Conservation (phyloP, 2,329 filamentous ascomycete species). For the Curvularia lunata region DNA sequence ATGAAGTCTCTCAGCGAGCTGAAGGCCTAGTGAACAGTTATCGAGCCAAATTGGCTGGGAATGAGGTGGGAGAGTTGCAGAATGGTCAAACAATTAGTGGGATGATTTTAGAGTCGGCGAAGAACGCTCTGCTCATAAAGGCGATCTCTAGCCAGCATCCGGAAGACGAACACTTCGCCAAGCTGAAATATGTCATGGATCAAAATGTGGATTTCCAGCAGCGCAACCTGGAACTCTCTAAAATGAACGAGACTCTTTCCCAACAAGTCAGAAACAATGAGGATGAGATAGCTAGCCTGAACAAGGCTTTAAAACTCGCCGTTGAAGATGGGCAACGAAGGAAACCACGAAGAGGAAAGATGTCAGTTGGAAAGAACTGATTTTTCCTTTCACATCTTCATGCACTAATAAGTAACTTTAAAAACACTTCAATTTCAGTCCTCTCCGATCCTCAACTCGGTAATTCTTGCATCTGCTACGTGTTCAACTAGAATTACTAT, state of each 20-base stretch:
- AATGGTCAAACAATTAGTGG: slow-evolving; percentile 20
- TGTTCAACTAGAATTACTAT: slow-evolving; percentile 13
- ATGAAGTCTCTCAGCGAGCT: slow-evolving; percentile 12
- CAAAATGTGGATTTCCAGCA: slow-evolving; percentile 18
- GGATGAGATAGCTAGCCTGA: slow-evolving; percentile 12
- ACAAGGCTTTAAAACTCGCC: slow-evolving; percentile 15
- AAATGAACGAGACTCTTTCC: slow-evolving; percentile 4
- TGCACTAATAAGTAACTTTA: background rate
- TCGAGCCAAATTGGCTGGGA: background rate
- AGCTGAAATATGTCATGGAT: slow-evolving; percentile 12
- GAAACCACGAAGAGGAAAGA: slow-evolving; percentile 11
- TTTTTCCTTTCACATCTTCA: background rate
- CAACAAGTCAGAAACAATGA: slow-evolving; percentile 8
- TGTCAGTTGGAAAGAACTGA: slow-evolving; percentile 3
- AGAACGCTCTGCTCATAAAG: slow-evolving; percentile 15
- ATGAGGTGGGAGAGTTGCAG: background rate
- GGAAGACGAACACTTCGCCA: slow-evolving; percentile 2
- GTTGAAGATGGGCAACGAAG: slow-evolving; percentile 9
- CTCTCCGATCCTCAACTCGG: slow-evolving; percentile 5
- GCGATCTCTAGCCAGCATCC: slow-evolving; percentile 6
- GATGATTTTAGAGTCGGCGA: slow-evolving; percentile 22
- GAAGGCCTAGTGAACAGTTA: slow-evolving; percentile 12
- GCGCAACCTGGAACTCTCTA: background rate
- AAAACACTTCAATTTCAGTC: background rate
- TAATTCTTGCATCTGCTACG: slow-evolving; percentile 6